Base-by-base conservation (phyloP, 2,329 filamentous ascomycete genomes). In the Colletotrichum sp. region DNA sequence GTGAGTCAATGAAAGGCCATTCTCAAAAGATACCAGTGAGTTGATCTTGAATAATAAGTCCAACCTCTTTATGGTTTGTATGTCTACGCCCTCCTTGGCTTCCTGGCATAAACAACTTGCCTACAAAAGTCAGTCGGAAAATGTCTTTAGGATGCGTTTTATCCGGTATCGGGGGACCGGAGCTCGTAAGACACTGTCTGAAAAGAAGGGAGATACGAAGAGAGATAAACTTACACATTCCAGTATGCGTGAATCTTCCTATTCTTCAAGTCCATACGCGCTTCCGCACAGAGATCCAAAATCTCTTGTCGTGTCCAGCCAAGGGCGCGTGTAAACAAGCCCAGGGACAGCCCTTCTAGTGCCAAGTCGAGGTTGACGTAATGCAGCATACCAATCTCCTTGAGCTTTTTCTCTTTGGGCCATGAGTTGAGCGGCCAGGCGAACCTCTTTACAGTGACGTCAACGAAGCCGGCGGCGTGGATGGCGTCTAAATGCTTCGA, bases 61-160 rank as follows among this genome's bases (percentile, higher is more conserved):
- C 15, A 16, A 36, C 34, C 26, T 26, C n/a, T n/a, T n/a, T n/a
- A n/a, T n/a, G n/a, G n/a, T n/a, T n/a, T n/a, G n/a, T n/a, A n/a
- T n/a, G n/a, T n/a, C n/a, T n/a, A n/a, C n/a, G n/a, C n/a, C n/a
- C n/a, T n/a, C n/a, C n/a, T n/a, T n/a, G 26, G 26, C 36, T 44
- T 44, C 5, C 36, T 44, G 0, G 1, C 36, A 44, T 44, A 44
- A 1, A 44, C 36, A 18, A 44, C 16, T 44, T 44, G 36, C 36
- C 16, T 44, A 3, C 8, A 9, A 18, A 39, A 0, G 34, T 39
- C 0, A 39, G 34, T 0, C 6, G 2, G 34, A 36, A 16, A 2
- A 15, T 36, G 34, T 32, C 32, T 32, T 12, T 13, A 13, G 32
- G 32, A 1, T 6, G 1, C 4, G 12, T 0, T 32, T 32, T 1